Evolutionary conservation across 2,329 filamentous ascomycete species (phyloP).

Genomic region (Colletotrichum australisinense): DNA sequence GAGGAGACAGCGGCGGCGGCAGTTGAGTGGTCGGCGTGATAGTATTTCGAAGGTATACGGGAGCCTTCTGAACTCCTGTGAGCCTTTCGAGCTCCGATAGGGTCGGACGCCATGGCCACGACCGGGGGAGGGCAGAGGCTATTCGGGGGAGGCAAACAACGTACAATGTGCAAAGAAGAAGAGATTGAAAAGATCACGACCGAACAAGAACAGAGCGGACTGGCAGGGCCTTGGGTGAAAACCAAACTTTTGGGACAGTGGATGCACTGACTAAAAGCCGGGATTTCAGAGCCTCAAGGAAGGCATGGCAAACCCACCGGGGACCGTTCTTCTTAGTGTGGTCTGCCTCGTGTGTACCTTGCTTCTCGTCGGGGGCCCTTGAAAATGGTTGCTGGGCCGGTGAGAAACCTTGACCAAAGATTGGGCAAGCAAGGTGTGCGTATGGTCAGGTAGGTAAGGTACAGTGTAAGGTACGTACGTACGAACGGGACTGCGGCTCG

Average conservation of each 20-base stretch:
- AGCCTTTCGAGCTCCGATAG: slow-evolving; percentile 36
- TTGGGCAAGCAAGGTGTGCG: background rate
- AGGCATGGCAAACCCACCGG: slow-evolving; percentile 34
- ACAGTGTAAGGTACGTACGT: background rate
- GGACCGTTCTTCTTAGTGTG: slow-evolving; percentile 29
- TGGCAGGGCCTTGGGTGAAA: slow-evolving; percentile 13
- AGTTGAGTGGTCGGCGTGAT: slow-evolving; percentile 11
- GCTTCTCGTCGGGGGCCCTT: background rate
- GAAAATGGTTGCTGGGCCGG: background rate
- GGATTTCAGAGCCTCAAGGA: slow-evolving; percentile 33
- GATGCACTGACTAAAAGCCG: slow-evolving; percentile 36
- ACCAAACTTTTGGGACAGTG: slow-evolving; percentile 33
- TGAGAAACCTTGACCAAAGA: background rate
- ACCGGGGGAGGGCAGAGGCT: slow-evolving; percentile 18
- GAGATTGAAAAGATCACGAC: background rate
- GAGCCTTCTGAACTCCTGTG: slow-evolving; percentile 38
- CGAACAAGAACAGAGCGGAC: background rate
- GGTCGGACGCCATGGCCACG: slow-evolving; percentile 36
- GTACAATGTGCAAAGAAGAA: slow-evolving; percentile 4
- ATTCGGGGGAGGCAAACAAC: slow-evolving; percentile 26
- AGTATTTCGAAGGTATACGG: slow-evolving; percentile 30
- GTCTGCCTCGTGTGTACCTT: slow-evolving; percentile 11
- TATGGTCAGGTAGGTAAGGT: background rate
- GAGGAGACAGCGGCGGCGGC: slow-evolving; percentile 9
- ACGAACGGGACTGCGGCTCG: slow-evolving; percentile 7